Evolutionary conservation across 345 rosid genomes (phyloP).

Genomic region (Adansonia digitata): DNA sequence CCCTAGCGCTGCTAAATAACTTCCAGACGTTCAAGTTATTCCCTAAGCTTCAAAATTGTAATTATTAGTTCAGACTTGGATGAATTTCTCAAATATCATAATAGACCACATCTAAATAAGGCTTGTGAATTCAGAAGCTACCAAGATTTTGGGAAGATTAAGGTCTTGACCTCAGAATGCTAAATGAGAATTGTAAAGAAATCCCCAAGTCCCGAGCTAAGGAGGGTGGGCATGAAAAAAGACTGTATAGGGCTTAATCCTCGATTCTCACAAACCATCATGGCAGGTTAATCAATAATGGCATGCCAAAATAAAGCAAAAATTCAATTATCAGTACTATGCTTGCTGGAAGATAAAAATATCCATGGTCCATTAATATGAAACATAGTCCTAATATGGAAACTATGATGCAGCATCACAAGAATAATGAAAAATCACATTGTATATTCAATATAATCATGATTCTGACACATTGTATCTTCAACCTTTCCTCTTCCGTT

Average conservation of each 20-base stretch:
- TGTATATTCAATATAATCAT: background rate
- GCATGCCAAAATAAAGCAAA: background rate
- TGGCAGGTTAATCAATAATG: background rate
- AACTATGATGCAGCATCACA: background rate
- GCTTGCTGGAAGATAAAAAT: background rate
- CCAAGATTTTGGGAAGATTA: background rate
- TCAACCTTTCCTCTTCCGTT: background rate
- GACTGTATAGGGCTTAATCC: background rate
- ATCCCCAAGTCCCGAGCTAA: background rate
- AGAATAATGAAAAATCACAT: background rate
- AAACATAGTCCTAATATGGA: background rate
- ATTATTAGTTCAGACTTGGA: background rate
- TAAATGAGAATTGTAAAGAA: background rate
- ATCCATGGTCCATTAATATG: background rate
- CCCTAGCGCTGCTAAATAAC: background rate
- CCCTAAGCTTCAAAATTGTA: background rate
- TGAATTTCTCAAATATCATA: background rate
- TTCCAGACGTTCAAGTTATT: background rate
- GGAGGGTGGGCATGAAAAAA: conserved; percentile 2
- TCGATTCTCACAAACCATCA: background rate
- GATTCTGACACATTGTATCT: background rate
- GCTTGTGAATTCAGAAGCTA: background rate
- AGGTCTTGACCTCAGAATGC: background rate
- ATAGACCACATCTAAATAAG: background rate
- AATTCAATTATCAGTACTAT: background rate